Evolutionary conservation across 2,329 filamentous ascomycete genomes (phyloP).

Genomic region (Fusarium pininemorale): DNA sequence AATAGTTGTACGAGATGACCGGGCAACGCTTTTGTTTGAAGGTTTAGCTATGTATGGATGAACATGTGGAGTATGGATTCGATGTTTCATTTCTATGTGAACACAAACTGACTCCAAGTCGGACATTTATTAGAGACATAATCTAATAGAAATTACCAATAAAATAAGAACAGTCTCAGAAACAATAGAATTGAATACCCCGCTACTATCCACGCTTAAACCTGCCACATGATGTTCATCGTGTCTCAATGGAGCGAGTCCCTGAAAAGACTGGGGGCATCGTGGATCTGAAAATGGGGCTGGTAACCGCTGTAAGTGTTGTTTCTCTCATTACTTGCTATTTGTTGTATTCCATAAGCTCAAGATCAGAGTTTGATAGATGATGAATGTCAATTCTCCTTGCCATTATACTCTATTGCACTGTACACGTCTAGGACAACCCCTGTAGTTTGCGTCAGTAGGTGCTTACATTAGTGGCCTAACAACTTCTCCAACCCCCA

Average conservation of each 20-base stretch:
- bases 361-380: neutral
- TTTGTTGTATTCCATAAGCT: neutral
- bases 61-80: neutral
- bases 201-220: neutral
- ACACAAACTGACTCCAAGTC: neutral
- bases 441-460: constrained; percentile 9
- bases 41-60: neutral
- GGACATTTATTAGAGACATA: neutral
- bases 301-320: neutral
- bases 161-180: neutral
- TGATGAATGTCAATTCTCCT: no score
- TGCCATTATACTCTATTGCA: neutral
- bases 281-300: constrained; percentile 11
- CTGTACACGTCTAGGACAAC: neutral
- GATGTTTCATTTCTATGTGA: neutral
- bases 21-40: neutral
- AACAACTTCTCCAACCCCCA: constrained; percentile 1
- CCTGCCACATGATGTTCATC: constrained; percentile 15
- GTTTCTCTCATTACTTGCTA: neutral
- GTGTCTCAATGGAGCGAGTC: neutral
- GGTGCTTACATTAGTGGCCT: neutral
- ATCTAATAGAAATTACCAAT: neutral
- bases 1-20: constrained; percentile 1
- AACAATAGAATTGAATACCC: neutral
- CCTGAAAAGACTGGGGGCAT: constrained; percentile 2